Evolutionary conservation across 2,329 filamentous ascomycete species (phyloP), one percentile per base, ranked within the genome.

Genomic region (Nigrograna mackinnonii): DNA sequence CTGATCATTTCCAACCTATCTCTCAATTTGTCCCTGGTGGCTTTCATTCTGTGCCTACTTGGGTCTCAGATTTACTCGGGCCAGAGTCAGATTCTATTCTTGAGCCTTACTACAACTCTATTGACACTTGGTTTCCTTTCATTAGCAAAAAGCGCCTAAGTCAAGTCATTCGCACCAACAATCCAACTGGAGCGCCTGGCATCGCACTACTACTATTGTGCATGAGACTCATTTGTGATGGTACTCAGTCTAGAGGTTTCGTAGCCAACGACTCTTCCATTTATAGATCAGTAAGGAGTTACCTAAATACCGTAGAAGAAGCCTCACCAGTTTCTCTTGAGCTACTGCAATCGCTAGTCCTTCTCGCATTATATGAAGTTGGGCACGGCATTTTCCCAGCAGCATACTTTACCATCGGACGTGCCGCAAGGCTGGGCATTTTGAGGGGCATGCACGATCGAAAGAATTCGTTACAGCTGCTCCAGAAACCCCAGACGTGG

Each of bases 381-480:
- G 24, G 24, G n/a, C 24, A 28, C 24, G 24, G 24, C 24, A 9
- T 20, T 14, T 21, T 12, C 22, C 24, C 16, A 14, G 17, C 6
- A n/a, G 36, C 36, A 13, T 38, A 38, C 6, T 24, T 38, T 13
- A 38, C 36, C 14, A 11, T 31, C 28, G 36, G 36, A 11, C 36
- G 22, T 20, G 36, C 22, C 9, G 36, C 22, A 38, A 30, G 36
- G 17, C 22, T 38, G 6, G 36, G 36, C 16, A 7, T 28, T n/a
- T 19, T 38, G 36, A 38, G 22, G 24, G 36, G 36, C 11, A 31
- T 38, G 21, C 36, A 38, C 16, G 36, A 38, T 4, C 36, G 22
- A 21, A 38, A 38, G 16, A 38, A 38, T 13, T 6, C 22, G 7
- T 30, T 18, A 5, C 36, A 31, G 13, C 36, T 31, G 5, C 31